Conservation (phyloP, 768 basidiomycete genomes). For the Mycena polygramma region DNA sequence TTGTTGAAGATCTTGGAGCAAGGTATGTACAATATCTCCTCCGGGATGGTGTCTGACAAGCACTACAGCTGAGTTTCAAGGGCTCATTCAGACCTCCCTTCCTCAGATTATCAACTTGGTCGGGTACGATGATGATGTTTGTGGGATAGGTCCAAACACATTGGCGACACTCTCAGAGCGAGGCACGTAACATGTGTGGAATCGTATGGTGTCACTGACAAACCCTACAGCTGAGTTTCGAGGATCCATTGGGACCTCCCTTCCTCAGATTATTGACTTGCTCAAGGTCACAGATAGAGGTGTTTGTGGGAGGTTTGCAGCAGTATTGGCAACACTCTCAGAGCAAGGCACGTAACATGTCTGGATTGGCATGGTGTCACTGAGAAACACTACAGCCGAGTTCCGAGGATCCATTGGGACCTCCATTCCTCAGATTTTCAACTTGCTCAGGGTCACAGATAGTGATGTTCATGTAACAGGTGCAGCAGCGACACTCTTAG, state of each 20-base stretch:
- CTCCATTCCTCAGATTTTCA: constrained; percentile 8
- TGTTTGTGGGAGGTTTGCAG: not conserved
- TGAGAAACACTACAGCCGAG: not conserved
- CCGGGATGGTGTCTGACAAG: too few species aligned
- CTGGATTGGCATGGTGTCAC: not conserved
- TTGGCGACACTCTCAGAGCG: not conserved
- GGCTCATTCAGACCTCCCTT: not conserved
- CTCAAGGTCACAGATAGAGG: not conserved
- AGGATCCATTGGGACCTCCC: not conserved
- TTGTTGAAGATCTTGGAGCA: too few species aligned
- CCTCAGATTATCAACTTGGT: not conserved
- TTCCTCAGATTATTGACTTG: constrained; percentile 7
- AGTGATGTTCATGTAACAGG: too few species aligned
- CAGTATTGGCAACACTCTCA: not conserved
- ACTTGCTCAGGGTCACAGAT: not conserved
- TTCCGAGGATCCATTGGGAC: constrained; percentile 1
- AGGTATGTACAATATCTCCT: too few species aligned
- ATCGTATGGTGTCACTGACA: not conserved
- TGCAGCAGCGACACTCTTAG: too few species aligned
- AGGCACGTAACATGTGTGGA: not conserved
- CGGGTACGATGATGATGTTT: too few species aligned
- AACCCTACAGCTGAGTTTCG: not conserved
- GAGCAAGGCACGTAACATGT: not conserved
- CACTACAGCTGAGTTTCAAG: not conserved
- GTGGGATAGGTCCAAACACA: too few species aligned